Base-by-base conservation (phyloP, 352 stramenopile genomes). In the Pythium dissimile region DNA sequence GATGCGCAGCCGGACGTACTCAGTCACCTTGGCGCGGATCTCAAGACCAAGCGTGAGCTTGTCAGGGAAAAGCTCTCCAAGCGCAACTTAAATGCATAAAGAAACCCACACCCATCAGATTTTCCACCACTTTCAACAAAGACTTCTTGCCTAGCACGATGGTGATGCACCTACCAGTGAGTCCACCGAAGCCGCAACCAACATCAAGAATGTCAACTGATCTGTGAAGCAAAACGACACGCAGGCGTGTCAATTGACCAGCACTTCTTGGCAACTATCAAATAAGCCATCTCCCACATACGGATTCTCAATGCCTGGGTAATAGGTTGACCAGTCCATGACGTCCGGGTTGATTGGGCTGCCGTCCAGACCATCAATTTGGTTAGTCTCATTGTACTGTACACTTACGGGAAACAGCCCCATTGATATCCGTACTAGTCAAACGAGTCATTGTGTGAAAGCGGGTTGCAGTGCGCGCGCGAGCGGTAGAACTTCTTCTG, bases 401-500 rank as follows among this genome's bases (percentile, higher is more conserved):
- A 12, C 12, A 7, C 30, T 12, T 35, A 7, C 30, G 7, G 30
- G 7, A 12, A 7, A 12, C 12, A 35, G 7, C 30, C 32, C 11
- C 8, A 12, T 43, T 7, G n/a, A n/a, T n/a, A n/a, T n/a, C n/a
- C 82, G 64, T 69, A 93, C 84, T 98, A 98, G 48, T 95, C 76
- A 59, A 98, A 98, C 43, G 81, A 86, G 74, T 99, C 93, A 76
- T 98, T 99, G 74, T 98, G 92, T 20, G 89, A 97, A 28, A 99
- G 75, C 28, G 96, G 96, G 73, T 99, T 99, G 76, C 92, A 98
- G 71, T 99, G 96, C 18, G 96, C 96, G 30, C 96, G 86, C 70
- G 87, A 94, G 37, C 96, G 88, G 72, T 98, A 99, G 69, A 97
- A 98, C 71, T 97, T 98, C 75, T 99, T 99, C 77, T 98, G 85